These are phyloP conservation scores for Ceratocystiopsis sp. DNA, from an alignment of 2,329 filamentous ascomycete species.

Conservation along the genomic window DNA sequence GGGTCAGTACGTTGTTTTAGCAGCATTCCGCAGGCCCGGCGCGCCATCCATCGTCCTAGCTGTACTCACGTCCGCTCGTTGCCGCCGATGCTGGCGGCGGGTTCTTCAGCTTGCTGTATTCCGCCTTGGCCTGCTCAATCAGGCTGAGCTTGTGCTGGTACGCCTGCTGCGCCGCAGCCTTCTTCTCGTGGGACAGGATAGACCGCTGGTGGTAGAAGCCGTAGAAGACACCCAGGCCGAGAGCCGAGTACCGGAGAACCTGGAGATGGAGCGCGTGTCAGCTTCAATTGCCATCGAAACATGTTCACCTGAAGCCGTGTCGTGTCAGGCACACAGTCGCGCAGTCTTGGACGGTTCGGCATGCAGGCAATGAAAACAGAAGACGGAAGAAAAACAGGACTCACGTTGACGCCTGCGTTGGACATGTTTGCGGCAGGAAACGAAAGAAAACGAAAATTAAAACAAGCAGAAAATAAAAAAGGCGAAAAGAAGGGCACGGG, in stretches of 20 bases:
- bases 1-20: too few species aligned
- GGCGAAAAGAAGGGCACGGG: constrained; percentile 1
- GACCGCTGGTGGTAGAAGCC: constrained; percentile 84
- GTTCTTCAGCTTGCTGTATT: constrained; percentile 64
- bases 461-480: background rate
- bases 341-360: background rate
- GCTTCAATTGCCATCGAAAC: too few species aligned
- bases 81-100: constrained; percentile 17
- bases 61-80: constrained; percentile 9
- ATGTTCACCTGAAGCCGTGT: too few species aligned
- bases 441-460: background rate
- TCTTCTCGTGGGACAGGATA: constrained; percentile 55
- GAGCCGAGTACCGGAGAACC: constrained; percentile 95
- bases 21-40: too few species aligned
- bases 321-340: background rate
- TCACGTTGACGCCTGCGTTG: constrained; percentile 17
- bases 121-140: constrained; percentile 84
- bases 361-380: background rate
- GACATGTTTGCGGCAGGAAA: constrained; percentile 1
- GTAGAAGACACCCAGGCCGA: constrained; percentile 84
- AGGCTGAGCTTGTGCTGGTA: constrained; percentile 82
- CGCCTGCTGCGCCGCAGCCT: constrained; percentile 56
- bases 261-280: constrained; percentile 20
- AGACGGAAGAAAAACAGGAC: constrained; percentile 10
- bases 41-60: too few species aligned